Evolutionary conservation across 352 stramenopile species (phyloP), one percentile per base, ranked within the genome.

Genomic region (Phytophthora constricta): DNA sequence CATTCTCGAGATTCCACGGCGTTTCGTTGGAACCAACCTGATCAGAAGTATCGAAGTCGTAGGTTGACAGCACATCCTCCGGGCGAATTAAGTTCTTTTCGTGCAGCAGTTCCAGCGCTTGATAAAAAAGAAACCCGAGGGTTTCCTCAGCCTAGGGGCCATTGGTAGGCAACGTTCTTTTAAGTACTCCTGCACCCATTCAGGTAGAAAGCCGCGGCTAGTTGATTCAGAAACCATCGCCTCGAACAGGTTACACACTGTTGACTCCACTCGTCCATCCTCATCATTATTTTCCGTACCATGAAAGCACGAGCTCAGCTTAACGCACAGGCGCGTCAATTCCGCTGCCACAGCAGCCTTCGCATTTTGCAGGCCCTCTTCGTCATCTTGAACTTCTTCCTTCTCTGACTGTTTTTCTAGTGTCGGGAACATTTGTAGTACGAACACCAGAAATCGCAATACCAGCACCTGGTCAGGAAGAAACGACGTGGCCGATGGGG

Each of bases 381-480:
- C 80, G 25, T 93, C 79, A 37, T 93, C 84, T 64, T 81, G 82
- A 16, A 93, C 53, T 53, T 91, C 77, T n/a, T 91, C 82, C 22
- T 80, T 85, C 46, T 88, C 81, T 10, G 76, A 72, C 9, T 88
- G 71, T 5, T 60, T 54, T 19, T 92, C 67, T 4, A 92, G 72
- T 42, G 58, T 73, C 8, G 80, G 80, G 4, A 87, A 79, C 56
- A 74, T 79, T 31, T 90, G 60, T 25, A 93, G 73, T 8, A 90
- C 78, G 57, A 89, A 91, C 27, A 86, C 68, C 7, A 93, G 50
- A 28, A 90, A 79, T 11, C 80, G 79, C 25, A 93, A 54, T 8
- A 92, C 68, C 20, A 92, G 68, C 14, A 65, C 72, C 52, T 91
- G 79, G 10, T 77, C 68, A 22, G 28, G 51, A 2, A 65, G 57